Percentiles rank a stretch among this genome's conserved stretches.
These are phyloP conservation scores for Ottelia alismoides DNA, from an alignment of 106 monocot genomes.

Conservation along the genomic window DNA sequence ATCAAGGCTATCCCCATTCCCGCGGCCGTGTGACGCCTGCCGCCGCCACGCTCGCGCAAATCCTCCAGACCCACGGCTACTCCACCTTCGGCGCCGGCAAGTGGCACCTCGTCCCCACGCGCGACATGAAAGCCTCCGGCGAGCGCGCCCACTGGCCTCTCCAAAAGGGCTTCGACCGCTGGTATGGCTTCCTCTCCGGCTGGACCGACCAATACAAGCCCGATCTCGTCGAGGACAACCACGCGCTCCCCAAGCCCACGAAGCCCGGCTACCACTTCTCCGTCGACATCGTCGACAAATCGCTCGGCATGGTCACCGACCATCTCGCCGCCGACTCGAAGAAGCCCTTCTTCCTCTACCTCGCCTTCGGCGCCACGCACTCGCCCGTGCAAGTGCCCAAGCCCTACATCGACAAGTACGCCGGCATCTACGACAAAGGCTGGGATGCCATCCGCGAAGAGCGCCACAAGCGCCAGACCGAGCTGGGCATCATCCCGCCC, in stretches of 20 bases:
- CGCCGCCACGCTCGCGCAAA: not conserved
- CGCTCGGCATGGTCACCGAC: not conserved
- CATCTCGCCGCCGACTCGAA: not conserved
- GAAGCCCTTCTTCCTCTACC: not conserved
- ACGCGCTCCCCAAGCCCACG: not conserved
- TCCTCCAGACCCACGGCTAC: not conserved
- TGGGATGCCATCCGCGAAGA: not conserved
- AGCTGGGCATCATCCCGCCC: not conserved
- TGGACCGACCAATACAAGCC: not conserved
- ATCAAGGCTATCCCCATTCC: not conserved
- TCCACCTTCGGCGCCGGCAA: not conserved
- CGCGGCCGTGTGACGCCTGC: not conserved
- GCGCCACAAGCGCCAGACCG: not conserved
- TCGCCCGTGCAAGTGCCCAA: not conserved
- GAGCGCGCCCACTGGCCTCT: not conserved
- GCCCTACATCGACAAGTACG: not conserved
- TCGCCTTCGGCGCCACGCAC: not conserved
- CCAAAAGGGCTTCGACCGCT: not conserved
- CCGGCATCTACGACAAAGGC: not conserved
- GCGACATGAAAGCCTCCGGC: no score
- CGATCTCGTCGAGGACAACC: not conserved
- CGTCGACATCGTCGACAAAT: not conserved
- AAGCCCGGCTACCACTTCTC: not conserved
- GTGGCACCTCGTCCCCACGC: not conserved
- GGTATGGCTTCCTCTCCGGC: not conserved